These are phyloP conservation scores for Articulospora tetracladia DNA, from an alignment of 495 filamentous ascomycete genomes.

Conservation along the genomic window DNA sequence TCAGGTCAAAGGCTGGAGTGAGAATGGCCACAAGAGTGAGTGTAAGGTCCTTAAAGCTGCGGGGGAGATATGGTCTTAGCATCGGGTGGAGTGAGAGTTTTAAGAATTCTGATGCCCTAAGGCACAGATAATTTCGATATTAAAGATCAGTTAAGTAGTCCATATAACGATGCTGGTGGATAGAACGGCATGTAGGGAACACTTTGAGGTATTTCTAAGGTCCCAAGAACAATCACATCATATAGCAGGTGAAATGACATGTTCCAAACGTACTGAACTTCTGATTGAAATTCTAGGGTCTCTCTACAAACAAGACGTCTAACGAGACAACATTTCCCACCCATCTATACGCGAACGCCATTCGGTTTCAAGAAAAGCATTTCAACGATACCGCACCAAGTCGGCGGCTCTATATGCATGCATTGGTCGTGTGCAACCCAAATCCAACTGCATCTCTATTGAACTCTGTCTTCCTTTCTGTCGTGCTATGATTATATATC, in stretches of 20 bases:
- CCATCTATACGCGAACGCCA: constrained; percentile 16
- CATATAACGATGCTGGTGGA: too few relatives aligned
- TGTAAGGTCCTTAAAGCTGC: constrained; percentile 19
- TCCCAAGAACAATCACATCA: not conserved
- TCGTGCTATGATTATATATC: constrained; percentile 3
- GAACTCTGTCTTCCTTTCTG: not conserved
- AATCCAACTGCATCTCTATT: not conserved
- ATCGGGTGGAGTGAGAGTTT: too few relatives aligned
- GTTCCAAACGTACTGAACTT: not conserved
- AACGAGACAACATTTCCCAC: not conserved
- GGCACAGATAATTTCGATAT: too few relatives aligned
- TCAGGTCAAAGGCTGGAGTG: constrained; percentile 18
- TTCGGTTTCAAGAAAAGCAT: not conserved
- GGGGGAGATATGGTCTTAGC: not conserved
- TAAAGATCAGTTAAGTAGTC: too few relatives aligned
- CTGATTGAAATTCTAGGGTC: not conserved
- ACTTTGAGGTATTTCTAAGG: not conserved
- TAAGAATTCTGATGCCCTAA: too few relatives aligned
- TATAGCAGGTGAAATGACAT: not conserved
- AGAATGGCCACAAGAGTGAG: constrained; percentile 21
- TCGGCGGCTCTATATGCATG: not conserved
- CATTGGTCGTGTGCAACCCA: not conserved
- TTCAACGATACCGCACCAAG: not conserved
- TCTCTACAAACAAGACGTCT: not conserved
- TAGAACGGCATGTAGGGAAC: not conserved